Base-by-base conservation (phyloP, 345 rosid species). In the Turnera subulata region DNA sequence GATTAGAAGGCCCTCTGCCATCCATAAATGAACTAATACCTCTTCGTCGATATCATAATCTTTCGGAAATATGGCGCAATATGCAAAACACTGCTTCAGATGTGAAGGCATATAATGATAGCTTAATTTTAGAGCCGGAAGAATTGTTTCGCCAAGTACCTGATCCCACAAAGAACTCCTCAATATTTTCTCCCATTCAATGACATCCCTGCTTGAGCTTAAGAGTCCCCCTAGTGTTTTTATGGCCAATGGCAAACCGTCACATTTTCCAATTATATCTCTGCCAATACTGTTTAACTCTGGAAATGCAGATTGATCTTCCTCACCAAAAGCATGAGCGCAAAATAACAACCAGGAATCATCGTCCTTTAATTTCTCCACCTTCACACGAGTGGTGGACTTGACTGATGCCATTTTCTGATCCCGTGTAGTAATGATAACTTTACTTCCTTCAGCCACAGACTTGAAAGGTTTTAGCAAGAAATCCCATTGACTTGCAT, bases 171-270 rank as follows among this genome's bases (percentile, higher is more conserved):
- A n/a, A n/a, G n/a, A n/a, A n/a, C n/a, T n/a, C n/a, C n/a, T n/a
- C n/a, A n/a, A n/a, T n/a, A 50, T 50, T 33, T 50, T 50, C 53
- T 50, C 53, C 53, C 53, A 50, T 13, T 50, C 29, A 11, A 22
- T 16, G 0, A 8, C 35, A 25, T 50, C 53, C 24, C 53, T 50
- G 22, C 24, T 24, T 3, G 1, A 50, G 18, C 37, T 16, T 2
- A 50, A 25, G 53, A 50, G 53, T 15, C 53, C 20, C 15, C 35
- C 53, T 1, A 50, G 32, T 10, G 53, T 9, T 50, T 50, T 50
- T 25, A 16, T 33, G 24, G 53, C 53, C 24, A 50, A 50, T 15
- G 53, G 53, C 4, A 50, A 17, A 11, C 53, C 53, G 6, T 50
- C 24, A 33, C 53, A 50, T 33, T 50, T 50, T 22, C 20, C 16